phyloP scores from a whole-genome alignment of 1,284 basidiomycete species.

The Puccinia polysora region DNA sequence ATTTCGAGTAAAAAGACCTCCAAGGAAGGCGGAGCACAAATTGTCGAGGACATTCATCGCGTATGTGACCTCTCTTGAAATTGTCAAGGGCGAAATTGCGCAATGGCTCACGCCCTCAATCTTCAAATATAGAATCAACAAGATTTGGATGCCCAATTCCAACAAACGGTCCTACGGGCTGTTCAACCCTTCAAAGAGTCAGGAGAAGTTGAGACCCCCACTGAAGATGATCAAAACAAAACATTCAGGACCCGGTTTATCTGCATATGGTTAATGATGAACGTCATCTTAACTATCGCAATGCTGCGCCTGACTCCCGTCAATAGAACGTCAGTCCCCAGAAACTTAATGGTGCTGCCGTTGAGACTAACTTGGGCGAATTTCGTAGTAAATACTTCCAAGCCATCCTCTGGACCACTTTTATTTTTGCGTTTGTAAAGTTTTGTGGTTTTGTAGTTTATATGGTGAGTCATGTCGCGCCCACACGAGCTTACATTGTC shows the following conservation, averaged over 20 bases:
- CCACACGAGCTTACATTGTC: too few relatives aligned
- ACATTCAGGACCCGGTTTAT: constrained; percentile 72
- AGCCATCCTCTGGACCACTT: constrained; percentile 39
- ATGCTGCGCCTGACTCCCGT: constrained; percentile 26
- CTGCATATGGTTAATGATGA: constrained; percentile 67
- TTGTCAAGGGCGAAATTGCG: not conserved
- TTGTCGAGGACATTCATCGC: constrained; percentile 55
- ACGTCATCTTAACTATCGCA: constrained; percentile 57
- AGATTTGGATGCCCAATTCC: constrained; percentile 85
- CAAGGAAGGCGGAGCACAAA: constrained; percentile 67
- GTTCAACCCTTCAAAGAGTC: constrained; percentile 72
- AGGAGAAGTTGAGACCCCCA: constrained; percentile 60
- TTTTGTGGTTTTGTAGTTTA: constrained; percentile 43
- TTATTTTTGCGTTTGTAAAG: constrained; percentile 28
- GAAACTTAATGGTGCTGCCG: not conserved
- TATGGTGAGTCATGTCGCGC: constrained; percentile 20
- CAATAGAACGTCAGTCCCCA: constrained; percentile 37
- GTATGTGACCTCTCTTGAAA: constrained; percentile 1
- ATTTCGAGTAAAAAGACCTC: constrained; percentile 71
- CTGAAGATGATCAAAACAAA: constrained; percentile 68
- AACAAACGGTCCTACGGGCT: constrained; percentile 88
- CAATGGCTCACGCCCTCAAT: not conserved
- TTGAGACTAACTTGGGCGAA: not conserved
- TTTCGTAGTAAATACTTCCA: constrained; percentile 39
- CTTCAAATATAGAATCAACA: constrained; percentile 58